A percentile compares a stretch with the other conserved stretches of the same genome.
phyloP scores from a whole-genome alignment of 2,329 filamentous ascomycete genomes.

The Diplodia intermedia region DNA sequence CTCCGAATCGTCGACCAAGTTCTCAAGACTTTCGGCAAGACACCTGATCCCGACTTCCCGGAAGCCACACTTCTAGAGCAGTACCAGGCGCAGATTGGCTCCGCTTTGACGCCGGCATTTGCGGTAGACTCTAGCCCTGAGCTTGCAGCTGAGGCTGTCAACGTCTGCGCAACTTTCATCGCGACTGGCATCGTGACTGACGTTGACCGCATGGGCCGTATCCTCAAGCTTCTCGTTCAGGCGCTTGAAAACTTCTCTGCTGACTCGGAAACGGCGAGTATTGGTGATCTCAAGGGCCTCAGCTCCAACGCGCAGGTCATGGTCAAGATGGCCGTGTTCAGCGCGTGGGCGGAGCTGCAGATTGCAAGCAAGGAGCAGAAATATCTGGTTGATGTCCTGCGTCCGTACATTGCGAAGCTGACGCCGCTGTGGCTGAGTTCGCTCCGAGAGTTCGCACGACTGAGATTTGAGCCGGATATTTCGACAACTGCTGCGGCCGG shows the following conservation, averaged over 20 bases:
- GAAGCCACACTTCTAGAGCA: constrained; percentile 96
- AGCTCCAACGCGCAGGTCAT: constrained; percentile 97
- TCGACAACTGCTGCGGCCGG: constrained; percentile 79
- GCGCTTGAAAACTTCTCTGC: constrained; percentile 91
- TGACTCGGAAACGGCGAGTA: constrained; percentile 81
- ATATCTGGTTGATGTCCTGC: constrained; percentile 86
- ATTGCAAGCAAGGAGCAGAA: constrained; percentile 91
- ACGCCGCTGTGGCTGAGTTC: constrained; percentile 95
- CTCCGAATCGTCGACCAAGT: constrained; percentile 93
- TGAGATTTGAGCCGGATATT: constrained; percentile 96
- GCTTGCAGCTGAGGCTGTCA: constrained; percentile 92
- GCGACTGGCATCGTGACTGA: constrained; percentile 97
- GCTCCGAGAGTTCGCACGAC: constrained; percentile 86
- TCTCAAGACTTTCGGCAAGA: constrained; percentile 93
- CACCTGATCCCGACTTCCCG: constrained; percentile 95
- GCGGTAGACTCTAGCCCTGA: constrained; percentile 95
- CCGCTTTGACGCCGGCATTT: constrained; percentile 93
- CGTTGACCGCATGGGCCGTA: constrained; percentile 97
- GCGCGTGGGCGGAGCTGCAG: constrained; percentile 95
- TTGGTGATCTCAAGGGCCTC: constrained; percentile 89
- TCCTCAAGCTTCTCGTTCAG: constrained; percentile 88
- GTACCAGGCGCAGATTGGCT: constrained; percentile 98
- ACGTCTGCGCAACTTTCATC: constrained; percentile 97
- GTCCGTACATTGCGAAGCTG: constrained; percentile 85
- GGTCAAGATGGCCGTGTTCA: constrained; percentile 97